These are phyloP conservation scores for Stephanodiscus minutulus DNA, from an alignment of 108 stramenopile species.

Conservation along the genomic window DNA sequence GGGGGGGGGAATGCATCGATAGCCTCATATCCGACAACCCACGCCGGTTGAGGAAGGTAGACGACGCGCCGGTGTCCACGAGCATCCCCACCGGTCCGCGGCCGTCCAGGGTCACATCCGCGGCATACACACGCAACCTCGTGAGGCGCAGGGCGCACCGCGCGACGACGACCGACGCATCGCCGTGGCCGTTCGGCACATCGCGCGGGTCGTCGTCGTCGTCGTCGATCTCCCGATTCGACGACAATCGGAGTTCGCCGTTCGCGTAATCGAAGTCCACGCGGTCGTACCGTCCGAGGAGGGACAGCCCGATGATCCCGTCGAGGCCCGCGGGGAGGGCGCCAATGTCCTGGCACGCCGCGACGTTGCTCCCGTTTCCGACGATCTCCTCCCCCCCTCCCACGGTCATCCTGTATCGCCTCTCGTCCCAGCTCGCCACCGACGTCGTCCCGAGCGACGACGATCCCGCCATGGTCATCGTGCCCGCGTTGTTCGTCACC, in stretches of 20 bases:
- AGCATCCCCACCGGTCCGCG: conserved; percentile 77
- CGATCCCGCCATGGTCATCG: conserved; percentile 74
- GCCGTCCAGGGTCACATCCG: conserved; percentile 57
- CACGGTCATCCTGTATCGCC: conserved; percentile 34
- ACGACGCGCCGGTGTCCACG: conserved; percentile 75
- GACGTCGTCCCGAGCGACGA: conserved; percentile 23
- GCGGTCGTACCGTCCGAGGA: conserved; percentile 60
- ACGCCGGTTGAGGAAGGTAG: conserved; percentile 67
- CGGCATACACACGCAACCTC: conserved; percentile 62
- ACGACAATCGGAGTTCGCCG: conserved; percentile 40
- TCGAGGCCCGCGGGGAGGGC: conserved; percentile 68
- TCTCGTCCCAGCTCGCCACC: conserved; percentile 57
- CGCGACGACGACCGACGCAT: conserved; percentile 52
- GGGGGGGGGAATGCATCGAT: conserved; percentile 13
- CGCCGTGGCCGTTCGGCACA: conserved; percentile 1
- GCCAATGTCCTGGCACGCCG: conserved; percentile 76
- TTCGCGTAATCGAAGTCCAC: conserved; percentile 67
- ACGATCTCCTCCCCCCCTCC: conserved; percentile 36
- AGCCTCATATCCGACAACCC: conserved; percentile 63
- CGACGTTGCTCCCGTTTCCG: conserved; percentile 39
- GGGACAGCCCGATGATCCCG: conserved; percentile 82
- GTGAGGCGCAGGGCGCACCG: conserved; percentile 44
- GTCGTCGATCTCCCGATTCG: conserved; percentile 38
- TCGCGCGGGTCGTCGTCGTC: not conserved
- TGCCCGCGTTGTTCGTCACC: conserved; percentile 39